Percentiles rank a stretch among this genome's conserved stretches.
These are phyloP conservation scores for Caloboletus inedulis DNA, from an alignment of 1,284 basidiomycete species.

Conservation along the genomic window DNA sequence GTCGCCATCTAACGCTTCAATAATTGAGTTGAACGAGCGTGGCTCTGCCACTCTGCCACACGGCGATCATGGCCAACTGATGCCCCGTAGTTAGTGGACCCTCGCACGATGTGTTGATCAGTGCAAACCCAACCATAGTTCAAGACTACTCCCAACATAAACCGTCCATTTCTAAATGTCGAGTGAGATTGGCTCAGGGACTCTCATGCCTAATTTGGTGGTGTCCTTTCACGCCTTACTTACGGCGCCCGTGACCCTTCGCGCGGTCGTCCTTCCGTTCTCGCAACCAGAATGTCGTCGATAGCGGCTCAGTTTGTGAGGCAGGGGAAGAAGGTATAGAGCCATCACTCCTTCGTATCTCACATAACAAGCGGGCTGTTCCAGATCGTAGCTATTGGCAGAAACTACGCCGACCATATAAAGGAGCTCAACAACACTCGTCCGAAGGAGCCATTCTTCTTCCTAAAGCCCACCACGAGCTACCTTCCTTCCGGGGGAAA, in stretches of 20 bases:
- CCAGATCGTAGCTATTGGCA: slow-evolving; percentile 87
- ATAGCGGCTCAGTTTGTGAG: slow-evolving; percentile 45
- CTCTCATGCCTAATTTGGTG: not conserved
- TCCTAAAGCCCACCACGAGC: slow-evolving; percentile 93
- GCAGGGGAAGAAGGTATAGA: slow-evolving; percentile 29
- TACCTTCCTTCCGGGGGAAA: slow-evolving; percentile 77
- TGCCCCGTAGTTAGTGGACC: too few species aligned
- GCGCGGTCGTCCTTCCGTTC: slow-evolving; percentile 2
- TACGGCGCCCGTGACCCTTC: not conserved
- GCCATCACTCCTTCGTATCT: rapidly evolving
- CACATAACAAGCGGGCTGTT: not conserved
- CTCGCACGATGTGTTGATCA: too few species aligned
- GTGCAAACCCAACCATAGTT: too few species aligned
- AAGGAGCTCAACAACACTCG: slow-evolving; percentile 90
- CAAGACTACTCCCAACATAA: too few species aligned
- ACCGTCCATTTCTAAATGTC: too few species aligned
- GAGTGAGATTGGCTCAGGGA: not conserved
- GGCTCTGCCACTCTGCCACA: too few species aligned
- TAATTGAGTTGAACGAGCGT: too few species aligned
- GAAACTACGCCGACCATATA: slow-evolving; percentile 83
- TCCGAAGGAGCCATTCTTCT: slow-evolving; percentile 97
- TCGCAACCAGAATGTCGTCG: slow-evolving; percentile 23
- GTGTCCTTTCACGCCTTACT: not conserved
- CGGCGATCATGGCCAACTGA: too few species aligned
- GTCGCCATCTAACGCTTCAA: too few species aligned